phyloP scores from a whole-genome alignment of 352 stramenopile genomes.

The Blastocystis sp. region DNA sequence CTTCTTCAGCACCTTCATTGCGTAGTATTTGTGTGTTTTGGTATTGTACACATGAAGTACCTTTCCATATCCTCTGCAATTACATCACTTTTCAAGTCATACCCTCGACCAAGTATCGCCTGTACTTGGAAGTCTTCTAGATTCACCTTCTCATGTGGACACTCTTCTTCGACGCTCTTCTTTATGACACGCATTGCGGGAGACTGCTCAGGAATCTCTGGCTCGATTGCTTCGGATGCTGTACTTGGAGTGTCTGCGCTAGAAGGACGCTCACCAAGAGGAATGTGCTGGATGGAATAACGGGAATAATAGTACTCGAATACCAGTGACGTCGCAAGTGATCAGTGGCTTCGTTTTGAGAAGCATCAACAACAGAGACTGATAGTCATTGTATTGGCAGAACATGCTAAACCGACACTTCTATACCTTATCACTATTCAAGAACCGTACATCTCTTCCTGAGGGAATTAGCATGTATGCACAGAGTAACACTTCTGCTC shows the following conservation, averaged over 20 bases:
- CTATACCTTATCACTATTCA: background rate
- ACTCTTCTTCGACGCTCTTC: slow-evolving; percentile 41
- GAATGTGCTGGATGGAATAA: background rate
- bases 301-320: background rate
- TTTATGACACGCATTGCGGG: background rate
- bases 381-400: slow-evolving; percentile 59
- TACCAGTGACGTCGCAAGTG: slow-evolving; percentile 39
- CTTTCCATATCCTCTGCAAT: slow-evolving; percentile 72
- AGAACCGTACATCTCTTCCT: background rate
- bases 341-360: slow-evolving; percentile 37
- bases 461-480: slow-evolving; percentile 45
- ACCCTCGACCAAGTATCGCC: slow-evolving; percentile 90
- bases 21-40: slow-evolving; percentile 81
- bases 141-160: slow-evolving; percentile 69
- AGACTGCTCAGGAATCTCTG: background rate
- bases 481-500: slow-evolving; percentile 10
- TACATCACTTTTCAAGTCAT: slow-evolving; percentile 83
- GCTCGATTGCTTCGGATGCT: background rate
- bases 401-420: slow-evolving; percentile 57
- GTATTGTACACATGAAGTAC: slow-evolving; percentile 76
- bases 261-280: background rate
- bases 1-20: slow-evolving; percentile 98
- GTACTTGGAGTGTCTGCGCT: background rate
- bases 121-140: slow-evolving; percentile 92
- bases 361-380: slow-evolving; percentile 42